Conservation (phyloP, 2,329 filamentous ascomycete species). For the Fusarium equiseti region DNA sequence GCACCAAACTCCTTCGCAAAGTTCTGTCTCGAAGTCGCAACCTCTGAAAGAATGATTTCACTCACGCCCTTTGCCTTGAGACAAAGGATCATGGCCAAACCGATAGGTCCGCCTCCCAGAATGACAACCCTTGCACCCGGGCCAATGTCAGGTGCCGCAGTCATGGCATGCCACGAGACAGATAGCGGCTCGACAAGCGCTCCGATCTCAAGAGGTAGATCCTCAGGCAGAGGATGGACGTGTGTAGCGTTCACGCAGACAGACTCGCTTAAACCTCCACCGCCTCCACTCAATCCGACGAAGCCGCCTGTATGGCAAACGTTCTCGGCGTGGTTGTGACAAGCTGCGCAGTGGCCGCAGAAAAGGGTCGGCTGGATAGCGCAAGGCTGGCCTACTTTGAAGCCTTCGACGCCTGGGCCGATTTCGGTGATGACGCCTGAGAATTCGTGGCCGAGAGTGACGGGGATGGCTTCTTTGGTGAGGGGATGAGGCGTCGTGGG, state of each 20-base stretch:
- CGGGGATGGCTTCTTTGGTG: conserved; percentile 67
- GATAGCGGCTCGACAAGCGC: conserved; percentile 66
- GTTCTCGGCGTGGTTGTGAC: conserved; percentile 65
- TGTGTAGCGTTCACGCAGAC: conserved; percentile 64
- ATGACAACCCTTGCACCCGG: conserved; percentile 60
- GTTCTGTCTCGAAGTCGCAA: conserved; percentile 55
- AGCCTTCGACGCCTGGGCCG: conserved; percentile 60
- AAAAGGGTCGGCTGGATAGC: conserved; percentile 71
- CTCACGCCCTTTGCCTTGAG: conserved; percentile 61
- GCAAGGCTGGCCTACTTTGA: conserved; percentile 68
- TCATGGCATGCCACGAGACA: conserved; percentile 60
- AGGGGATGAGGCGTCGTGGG: conserved; percentile 68
- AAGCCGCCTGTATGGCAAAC: conserved; percentile 63
- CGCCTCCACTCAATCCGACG: conserved; percentile 55
- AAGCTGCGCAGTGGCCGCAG: conserved; percentile 68
- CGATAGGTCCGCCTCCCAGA: conserved; percentile 64
- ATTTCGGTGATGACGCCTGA: conserved; percentile 70
- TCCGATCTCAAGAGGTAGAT: conserved; percentile 62
- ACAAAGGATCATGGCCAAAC: conserved; percentile 60
- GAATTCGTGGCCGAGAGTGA: conserved; percentile 75
- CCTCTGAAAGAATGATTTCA: conserved; percentile 61
- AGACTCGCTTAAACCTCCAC: conserved; percentile 67
- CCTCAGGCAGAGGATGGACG: conserved; percentile 63
- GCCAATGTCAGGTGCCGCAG: conserved; percentile 56
- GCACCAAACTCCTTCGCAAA: conserved; percentile 61